Conservation (phyloP, 306 rosid species). For the Lathyrus oleraceus region DNA sequence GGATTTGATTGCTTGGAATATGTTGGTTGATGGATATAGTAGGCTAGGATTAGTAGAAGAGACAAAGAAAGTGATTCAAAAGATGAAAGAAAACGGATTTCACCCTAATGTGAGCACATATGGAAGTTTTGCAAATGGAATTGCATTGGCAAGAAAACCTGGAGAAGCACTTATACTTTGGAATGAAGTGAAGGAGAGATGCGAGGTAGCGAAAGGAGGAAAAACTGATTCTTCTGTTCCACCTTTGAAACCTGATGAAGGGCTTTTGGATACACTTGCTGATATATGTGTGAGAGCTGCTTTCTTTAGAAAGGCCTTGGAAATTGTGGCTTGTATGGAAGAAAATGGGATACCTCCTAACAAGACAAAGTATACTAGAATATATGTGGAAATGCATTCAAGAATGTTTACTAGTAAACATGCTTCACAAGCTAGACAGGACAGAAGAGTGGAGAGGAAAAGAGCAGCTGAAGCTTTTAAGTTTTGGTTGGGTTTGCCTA, state of each 20-base stretch:
- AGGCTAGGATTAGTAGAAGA: constrained; percentile 79
- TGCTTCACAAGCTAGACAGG: constrained; percentile 92
- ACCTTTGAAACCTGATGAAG: constrained; percentile 85
- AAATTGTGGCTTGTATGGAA: constrained; percentile 98
- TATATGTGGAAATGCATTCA: constrained; percentile 99
- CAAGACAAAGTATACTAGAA: constrained; percentile 85
- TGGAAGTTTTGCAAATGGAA: constrained; percentile 81
- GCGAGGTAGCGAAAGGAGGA: constrained; percentile 41
- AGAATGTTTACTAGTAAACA: constrained; percentile 97
- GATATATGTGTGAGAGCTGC: constrained; percentile 98
- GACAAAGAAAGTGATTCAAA: constrained; percentile 71
- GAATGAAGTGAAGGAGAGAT: constrained; percentile 95
- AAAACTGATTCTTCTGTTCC: constrained; percentile 53
- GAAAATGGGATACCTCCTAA: constrained; percentile 89
- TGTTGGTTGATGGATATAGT: constrained; percentile 95
- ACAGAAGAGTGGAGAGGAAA: constrained; percentile 83
- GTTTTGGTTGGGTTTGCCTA: constrained; percentile 96
- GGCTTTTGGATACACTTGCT: constrained; percentile 81
- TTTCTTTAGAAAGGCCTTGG: constrained; percentile 86
- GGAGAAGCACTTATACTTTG: constrained; percentile 95
- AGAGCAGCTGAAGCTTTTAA: constrained; percentile 99
- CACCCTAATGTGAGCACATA: constrained; percentile 83
- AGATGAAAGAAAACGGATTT: constrained; percentile 77
- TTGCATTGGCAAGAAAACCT: constrained; percentile 84
- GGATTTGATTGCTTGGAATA: constrained; percentile 86